These are phyloP conservation scores for Elsinoe perseae DNA, from an alignment of 2,329 filamentous ascomycete genomes.

Conservation along the genomic window DNA sequence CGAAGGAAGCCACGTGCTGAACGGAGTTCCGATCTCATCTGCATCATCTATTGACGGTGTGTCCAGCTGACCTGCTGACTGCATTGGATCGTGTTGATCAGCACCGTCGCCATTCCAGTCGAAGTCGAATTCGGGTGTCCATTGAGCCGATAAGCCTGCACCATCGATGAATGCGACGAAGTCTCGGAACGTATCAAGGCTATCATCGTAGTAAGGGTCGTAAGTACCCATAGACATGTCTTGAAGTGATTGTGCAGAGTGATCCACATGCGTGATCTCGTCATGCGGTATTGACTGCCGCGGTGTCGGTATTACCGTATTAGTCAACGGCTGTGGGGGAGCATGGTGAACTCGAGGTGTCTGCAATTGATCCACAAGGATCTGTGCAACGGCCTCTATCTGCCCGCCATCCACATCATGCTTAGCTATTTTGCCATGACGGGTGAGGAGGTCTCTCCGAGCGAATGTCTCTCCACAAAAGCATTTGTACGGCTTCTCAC, in stretches of 20 bases:
- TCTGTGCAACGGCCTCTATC: neutral
- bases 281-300: neutral
- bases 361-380: neutral
- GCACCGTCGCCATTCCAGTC: neutral
- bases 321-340: neutral
- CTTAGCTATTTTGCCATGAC: slow-evolving; percentile 4
- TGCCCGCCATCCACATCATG: slow-evolving; percentile 5
- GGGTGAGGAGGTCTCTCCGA: slow-evolving; percentile 1
- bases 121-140: slow-evolving; percentile 9
- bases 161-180: slow-evolving; percentile 13
- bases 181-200: neutral
- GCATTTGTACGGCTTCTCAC: slow-evolving; percentile 10
- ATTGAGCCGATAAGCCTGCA: neutral
- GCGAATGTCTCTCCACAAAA: slow-evolving; percentile 7
- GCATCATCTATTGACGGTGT: neutral
- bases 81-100: neutral
- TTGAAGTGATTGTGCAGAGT: neutral
- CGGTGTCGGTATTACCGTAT: neutral
- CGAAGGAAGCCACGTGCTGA: slow-evolving; percentile 11
- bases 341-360: neutral
- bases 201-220: slow-evolving; percentile 1
- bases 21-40: slow-evolving; percentile 7
- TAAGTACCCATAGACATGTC: neutral
- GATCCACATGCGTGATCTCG: neutral
- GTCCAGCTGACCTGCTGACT: neutral